Evolutionary conservation across 2,329 filamentous ascomycete species (phyloP).

Genomic region (Paraphoma sp.): DNA sequence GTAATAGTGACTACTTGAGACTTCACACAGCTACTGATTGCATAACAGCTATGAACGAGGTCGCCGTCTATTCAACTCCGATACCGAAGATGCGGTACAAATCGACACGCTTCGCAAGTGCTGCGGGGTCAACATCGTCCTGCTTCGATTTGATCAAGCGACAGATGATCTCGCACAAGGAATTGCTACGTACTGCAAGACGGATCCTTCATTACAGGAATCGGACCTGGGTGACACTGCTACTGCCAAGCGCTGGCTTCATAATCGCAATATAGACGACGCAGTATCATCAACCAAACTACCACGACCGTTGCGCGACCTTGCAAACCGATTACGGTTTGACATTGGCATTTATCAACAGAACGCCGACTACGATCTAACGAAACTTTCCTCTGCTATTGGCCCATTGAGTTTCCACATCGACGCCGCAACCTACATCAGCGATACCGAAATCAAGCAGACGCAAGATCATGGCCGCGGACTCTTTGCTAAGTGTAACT

Average conservation of each 20-base stretch:
- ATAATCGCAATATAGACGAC: slow-evolving; percentile 17
- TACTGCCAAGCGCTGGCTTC: slow-evolving; percentile 21
- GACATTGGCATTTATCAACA: slow-evolving; percentile 25
- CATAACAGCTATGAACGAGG: slow-evolving; percentile 22
- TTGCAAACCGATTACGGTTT: slow-evolving; percentile 29
- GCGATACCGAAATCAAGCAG: slow-evolving; percentile 40
- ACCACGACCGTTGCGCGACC: slow-evolving; percentile 22
- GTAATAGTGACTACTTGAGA: slow-evolving; percentile 2
- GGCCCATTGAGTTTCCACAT: slow-evolving; percentile 29
- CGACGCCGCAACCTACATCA: slow-evolving; percentile 30
- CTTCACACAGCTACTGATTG: no score
- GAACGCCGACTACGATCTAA: slow-evolving; percentile 20
- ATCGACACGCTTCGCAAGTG: slow-evolving; percentile 32
- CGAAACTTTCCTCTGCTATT: slow-evolving; percentile 26
- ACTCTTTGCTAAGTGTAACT: slow-evolving; percentile 57
- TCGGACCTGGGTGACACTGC: slow-evolving; percentile 9
- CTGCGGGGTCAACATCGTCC: slow-evolving; percentile 32
- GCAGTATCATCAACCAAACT: slow-evolving; percentile 14
- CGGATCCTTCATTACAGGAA: slow-evolving; percentile 2
- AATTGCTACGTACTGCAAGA: slow-evolving; percentile 17
- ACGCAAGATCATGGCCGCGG: slow-evolving; percentile 55
- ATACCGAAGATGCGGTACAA: slow-evolving; percentile 3
- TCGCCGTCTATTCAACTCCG: background rate
- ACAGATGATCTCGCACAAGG: slow-evolving; percentile 24
- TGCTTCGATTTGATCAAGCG: slow-evolving; percentile 32